Evolutionary conservation across 75 land plant genomes (phyloP), one percentile per base, ranked within the genome.

Genomic region (Azolla pinnata): DNA sequence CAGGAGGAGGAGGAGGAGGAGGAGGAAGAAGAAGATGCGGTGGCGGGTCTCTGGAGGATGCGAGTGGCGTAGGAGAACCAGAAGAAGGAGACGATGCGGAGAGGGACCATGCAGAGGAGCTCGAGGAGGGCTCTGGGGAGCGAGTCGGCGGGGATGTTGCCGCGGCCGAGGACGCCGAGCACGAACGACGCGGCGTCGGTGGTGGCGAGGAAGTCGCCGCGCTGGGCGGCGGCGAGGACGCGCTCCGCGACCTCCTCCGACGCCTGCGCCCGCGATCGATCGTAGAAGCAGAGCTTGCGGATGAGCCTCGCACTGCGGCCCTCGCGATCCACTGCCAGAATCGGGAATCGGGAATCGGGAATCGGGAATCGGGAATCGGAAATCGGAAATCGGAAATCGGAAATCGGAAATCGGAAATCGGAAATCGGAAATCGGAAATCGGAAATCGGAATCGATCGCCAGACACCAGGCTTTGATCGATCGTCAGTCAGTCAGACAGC

Each of bases 71-170:
- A 38, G 7, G 42, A 7, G 14, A 38, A 14, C 42, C 42, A 38
- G 32, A 72, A 10, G 29, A 27, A 26, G 26, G 20, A 68, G 14
- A 38, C 8, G 18, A 72, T 10, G 16, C 65, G 51, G 8, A 67
- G 0, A 10, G 59, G 59, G 3, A 54, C 8, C 10, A 32, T 38
- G 8, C 40, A 24, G 23, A 72, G 1, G 23, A 70, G 49, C 34
- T 68, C 75, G 2, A 60, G 18, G 31, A 54, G 20, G 31, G 53
- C 61, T 12, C 49, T 14, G 8, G 23, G 3, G 19, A 65, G 52
- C 12, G 75, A 64, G 33, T 65, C 75, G 0, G 68, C 55, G n/a
- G 75, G 62, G 2, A 59, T 14, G 21, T 64, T 9, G 21, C 77
- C 75, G 10, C 77, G 57, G 7, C 42, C 42, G 7, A 62, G 4